These are phyloP conservation scores for Apiospora aurea DNA, from an alignment of 2,329 filamentous ascomycete species.

Conservation along the genomic window DNA sequence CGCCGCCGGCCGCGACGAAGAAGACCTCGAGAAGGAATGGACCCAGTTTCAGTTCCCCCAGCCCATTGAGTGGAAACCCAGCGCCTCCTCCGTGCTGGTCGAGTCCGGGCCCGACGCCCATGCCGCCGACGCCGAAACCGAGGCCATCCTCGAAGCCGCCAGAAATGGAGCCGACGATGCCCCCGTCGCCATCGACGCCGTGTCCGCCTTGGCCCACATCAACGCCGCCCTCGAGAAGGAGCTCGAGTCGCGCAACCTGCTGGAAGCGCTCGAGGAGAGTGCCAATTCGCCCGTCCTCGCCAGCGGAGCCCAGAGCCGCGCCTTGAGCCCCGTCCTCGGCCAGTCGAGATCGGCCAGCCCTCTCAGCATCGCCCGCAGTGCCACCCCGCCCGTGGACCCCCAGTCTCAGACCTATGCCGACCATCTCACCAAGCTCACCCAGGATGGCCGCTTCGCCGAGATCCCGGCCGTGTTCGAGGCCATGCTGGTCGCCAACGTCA, in stretches of 20 bases:
- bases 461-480: conserved; percentile 91
- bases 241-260: conserved; percentile 62
- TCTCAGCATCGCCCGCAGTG: conserved; percentile 59
- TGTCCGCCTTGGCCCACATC: conserved; percentile 77
- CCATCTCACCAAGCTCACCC: conserved; percentile 77
- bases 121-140: conserved; percentile 54
- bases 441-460: conserved; percentile 78
- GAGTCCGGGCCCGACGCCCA: conserved; percentile 47
- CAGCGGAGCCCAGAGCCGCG: conserved; percentile 48
- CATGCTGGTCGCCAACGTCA: conserved; percentile 82
- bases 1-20: conserved; percentile 40
- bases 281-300: conserved; percentile 45
- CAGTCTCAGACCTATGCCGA: conserved; percentile 78
- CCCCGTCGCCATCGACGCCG: conserved; percentile 54
- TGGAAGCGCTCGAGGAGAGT: conserved; percentile 52
- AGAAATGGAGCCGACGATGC: conserved; percentile 42
- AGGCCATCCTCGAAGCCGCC: conserved; percentile 37
- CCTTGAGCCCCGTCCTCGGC: conserved; percentile 50
- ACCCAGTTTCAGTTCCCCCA: conserved; percentile 89
- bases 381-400: conserved; percentile 66
- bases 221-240: conserved; percentile 85
- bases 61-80: conserved; percentile 86
- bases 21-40: conserved; percentile 80
- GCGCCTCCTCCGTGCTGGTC: conserved; percentile 59
- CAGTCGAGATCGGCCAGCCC: conserved; percentile 48